Evolutionary conservation across 805 yeast genomes (phyloP).

Genomic region (Metschnikowia chrysomelidarum): DNA sequence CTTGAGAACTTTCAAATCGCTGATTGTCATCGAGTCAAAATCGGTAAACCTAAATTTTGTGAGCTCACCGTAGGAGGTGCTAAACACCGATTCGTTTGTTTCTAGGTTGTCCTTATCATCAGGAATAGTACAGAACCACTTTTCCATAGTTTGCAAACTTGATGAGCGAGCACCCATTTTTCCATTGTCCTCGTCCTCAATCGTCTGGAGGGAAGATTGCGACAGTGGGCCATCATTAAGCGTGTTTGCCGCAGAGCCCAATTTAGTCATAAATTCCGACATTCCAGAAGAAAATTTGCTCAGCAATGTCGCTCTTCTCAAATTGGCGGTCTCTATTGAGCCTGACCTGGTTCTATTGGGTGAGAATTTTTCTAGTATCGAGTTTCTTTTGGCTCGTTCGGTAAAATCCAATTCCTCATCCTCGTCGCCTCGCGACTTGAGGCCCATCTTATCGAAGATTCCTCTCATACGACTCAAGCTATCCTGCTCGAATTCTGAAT

Average conservation of each 20-base stretch:
- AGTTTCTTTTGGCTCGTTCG: too few relatives aligned
- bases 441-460: conserved; percentile 35
- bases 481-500: too few relatives aligned
- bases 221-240: conserved; percentile 2
- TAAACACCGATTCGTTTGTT: conserved; percentile 23
- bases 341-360: conserved; percentile 40
- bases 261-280: conserved; percentile 41
- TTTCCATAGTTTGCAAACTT: conserved; percentile 43
- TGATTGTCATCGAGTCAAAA: conserved; percentile 35
- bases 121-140: conserved; percentile 39
- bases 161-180: conserved; percentile 34
- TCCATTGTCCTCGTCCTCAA: conserved; percentile 25
- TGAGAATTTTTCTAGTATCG: too few relatives aligned
- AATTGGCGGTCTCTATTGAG: conserved; percentile 26
- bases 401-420: too few relatives aligned
- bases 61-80: conserved; percentile 24
- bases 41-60: conserved; percentile 33
- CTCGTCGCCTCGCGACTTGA: too few relatives aligned
- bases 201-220: conserved; percentile 31
- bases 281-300: conserved; percentile 41
- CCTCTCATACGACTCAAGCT: conserved; percentile 35
- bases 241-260: conserved; percentile 25
- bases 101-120: conserved; percentile 12
- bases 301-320: conserved; percentile 13
- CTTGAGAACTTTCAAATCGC: conserved; percentile 34